These are phyloP conservation scores for Alternaria novae-zelandiae DNA, from an alignment of 2,329 filamentous ascomycete genomes.

Conservation along the genomic window DNA sequence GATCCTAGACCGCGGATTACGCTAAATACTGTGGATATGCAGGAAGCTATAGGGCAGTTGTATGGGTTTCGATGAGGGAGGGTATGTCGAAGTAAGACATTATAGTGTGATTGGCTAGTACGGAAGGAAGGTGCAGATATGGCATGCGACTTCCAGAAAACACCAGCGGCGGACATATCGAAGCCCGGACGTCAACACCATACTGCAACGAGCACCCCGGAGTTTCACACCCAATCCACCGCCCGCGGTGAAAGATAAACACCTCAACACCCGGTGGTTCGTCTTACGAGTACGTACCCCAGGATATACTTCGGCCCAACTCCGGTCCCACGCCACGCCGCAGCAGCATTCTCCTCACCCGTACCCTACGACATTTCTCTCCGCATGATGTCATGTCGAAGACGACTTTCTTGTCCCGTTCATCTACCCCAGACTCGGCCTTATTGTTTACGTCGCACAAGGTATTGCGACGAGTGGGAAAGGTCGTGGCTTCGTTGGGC, in stretches of 20 bases:
- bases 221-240: not conserved
- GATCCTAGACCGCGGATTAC: constrained; percentile 1
- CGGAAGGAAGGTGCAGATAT: not conserved
- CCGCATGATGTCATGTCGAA: not conserved
- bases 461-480: not conserved
- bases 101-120: not conserved
- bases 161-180: not conserved
- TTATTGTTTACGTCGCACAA: not conserved
- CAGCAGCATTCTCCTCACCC: not conserved
- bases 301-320: not conserved
- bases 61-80: not conserved
- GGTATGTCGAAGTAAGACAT: not conserved
- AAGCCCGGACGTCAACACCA: not conserved
- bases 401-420: not conserved
- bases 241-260: not conserved
- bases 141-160: not conserved
- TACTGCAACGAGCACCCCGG: not conserved
- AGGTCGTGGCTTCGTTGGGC: not conserved
- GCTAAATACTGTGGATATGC: constrained; percentile 10
- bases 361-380: not conserved
- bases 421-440: not conserved
- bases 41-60: constrained; percentile 9
- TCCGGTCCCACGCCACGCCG: not conserved
- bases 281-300: not conserved
- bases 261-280: not conserved